Base-by-base conservation (phyloP, 208 protist species). In the Endotrypanum monterogeii region DNA sequence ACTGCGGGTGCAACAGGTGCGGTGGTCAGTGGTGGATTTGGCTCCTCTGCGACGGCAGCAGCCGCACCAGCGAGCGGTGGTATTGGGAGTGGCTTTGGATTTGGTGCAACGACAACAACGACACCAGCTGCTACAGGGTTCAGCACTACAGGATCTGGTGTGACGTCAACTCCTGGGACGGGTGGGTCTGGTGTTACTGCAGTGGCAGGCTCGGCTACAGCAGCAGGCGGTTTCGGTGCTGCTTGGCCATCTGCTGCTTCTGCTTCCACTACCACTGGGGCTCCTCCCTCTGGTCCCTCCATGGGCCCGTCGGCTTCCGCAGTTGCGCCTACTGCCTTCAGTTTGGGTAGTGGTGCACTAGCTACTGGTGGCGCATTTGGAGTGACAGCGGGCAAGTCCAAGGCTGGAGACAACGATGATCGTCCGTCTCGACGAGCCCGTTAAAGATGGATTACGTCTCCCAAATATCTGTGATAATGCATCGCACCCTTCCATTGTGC, bases 1-100 rank as follows among this genome's bases (percentile, higher is more conserved):
- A 50, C 80, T 78, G 65, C 78, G 77, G 62, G 76, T 76, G 39
- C 79, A 82, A 69, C 73, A 78, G 67, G 67, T 78, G 32, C 81
- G 82, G 37, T 63, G 44, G 60, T 67, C 23, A 76, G 23, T 37
- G 67, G 37, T 48, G 74, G 74, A 51, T 83, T 76, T 54, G 75
- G 67, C 57, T 67, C 74, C 23, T 25, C 79, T 66, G 68, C 79
- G n/a, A 39, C 71, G 30, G 41, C 76, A 16, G 55, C 67, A 9
- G 63, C 56, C 18, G 52, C 65, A 46, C 46, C 74, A 18, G 32
- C 60, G 14, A 62, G 55, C 1, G 52, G 58, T 44, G 67, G 68
- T 25, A 54, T 50, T 67, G 37, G 20, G 69, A 25, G 79, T 74
- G 56, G 50, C 68, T 71, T 54, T 25, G 32, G 66, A 58, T 54